Evolutionary conservation across 768 basidiomycete species (phyloP), one percentile per base, ranked within the genome.

Genomic region (Serendipita sp.): DNA sequence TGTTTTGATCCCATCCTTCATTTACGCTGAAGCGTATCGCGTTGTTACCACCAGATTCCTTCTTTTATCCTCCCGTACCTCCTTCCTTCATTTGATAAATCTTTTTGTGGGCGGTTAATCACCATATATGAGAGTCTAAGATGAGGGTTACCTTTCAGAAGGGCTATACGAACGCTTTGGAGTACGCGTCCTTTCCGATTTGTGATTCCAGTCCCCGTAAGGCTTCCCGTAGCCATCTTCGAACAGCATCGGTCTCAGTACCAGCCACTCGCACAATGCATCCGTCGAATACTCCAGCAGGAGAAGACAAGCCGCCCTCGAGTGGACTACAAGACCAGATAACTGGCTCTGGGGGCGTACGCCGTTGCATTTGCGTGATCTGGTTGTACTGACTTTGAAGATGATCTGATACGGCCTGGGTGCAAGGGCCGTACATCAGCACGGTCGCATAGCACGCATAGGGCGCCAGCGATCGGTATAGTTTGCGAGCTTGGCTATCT

Each of bases 401-500:
- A 56, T 77, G 72, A 1, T 71, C 64, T 37, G 87, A 76, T 3
- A 86, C 74, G 1, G 70, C 69, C 51, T 76, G 73, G 18, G 85
- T 76, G 64, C 78, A 73, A 0, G 88, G 86, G 2, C 94, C 95
- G 67, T 80, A 82, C 66, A 97, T 79, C 67, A 96, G 77, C 18
- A 95, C 73, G 68, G 85, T 93, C 18, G 91, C 92, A 73, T 95
- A 97, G 74, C 92, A 94, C 5, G 87, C 81, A 71, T 95, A 97
- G 2, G 92, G 92, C 7, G 77, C 78, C 64, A 96, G 78, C 66
- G 80, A 80, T 51, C 85, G 81, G 7, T 72, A 75, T 47, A 91
- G 79, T 3, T 79, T 73, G 38, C 38, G 38, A 41, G 2, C 38
- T 83, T 81, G 48, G 1, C 30, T 7, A 51, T 51, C 16, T n/a